These are phyloP conservation scores for Rhodotorula toruloides DNA, from an alignment of 768 basidiomycete genomes.

Conservation along the genomic window DNA sequence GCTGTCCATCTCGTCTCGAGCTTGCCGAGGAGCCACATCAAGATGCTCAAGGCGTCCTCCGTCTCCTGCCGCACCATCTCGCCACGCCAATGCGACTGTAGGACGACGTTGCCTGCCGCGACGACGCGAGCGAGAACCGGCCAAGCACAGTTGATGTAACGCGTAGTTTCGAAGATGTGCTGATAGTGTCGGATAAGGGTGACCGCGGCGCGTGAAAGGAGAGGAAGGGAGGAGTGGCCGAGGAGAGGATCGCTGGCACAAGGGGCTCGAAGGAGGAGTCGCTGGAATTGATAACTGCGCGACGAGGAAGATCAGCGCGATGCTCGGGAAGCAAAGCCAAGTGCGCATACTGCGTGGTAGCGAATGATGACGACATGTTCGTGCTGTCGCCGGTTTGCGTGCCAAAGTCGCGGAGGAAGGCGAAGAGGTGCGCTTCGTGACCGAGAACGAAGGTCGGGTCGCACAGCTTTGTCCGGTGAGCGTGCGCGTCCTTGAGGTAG, in stretches of 20 bases:
- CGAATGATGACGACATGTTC: neutral
- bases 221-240: slow-evolving; percentile 9
- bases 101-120: slow-evolving; percentile 7
- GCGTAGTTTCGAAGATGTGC: neutral
- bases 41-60: neutral
- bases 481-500: too few species aligned
- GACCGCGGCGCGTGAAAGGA: slow-evolving; percentile 3
- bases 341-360: neutral
- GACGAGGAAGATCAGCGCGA: neutral
- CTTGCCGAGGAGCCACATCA: slow-evolving; percentile 1
- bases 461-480: neutral
- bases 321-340: neutral
- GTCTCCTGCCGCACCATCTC: neutral
- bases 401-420: neutral
- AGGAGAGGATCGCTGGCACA: neutral
- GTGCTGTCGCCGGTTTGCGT: neutral
- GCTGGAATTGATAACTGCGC: slow-evolving; percentile 3
- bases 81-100: slow-evolving; percentile 1
- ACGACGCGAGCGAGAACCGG: slow-evolving; percentile 9
- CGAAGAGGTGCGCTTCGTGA: neutral
- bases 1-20: neutral
- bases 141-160: slow-evolving; percentile 7
- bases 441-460: neutral
- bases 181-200: neutral
- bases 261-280: slow-evolving; percentile 4